Percentiles rank a stretch among this genome's conserved stretches.
Conservation (phyloP, 2,329 filamentous ascomycete species). For the Pseudogymnoascus sp. region DNA sequence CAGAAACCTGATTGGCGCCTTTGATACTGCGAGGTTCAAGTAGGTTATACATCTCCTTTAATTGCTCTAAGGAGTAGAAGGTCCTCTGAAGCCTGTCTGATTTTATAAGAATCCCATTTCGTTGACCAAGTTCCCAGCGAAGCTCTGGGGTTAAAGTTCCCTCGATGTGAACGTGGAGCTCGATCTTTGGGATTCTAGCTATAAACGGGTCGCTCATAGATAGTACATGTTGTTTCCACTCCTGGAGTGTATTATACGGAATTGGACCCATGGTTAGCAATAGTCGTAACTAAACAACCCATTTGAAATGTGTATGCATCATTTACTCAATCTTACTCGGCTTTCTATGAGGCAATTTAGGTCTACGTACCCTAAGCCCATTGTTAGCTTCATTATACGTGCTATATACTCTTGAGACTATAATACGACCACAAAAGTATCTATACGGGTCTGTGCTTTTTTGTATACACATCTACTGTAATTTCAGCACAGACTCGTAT, state of each 20-base stretch:
- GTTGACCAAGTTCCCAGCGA: constrained; percentile 58
- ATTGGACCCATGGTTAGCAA: not conserved
- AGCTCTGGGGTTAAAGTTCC: constrained; percentile 62
- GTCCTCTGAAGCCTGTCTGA: constrained; percentile 26
- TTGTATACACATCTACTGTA: no score
- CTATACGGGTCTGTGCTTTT: no score
- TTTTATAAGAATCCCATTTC: constrained; percentile 56
- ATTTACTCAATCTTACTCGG: no score
- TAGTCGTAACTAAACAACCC: not conserved
- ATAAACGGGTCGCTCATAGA: constrained; percentile 43
- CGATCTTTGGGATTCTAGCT: constrained; percentile 61
- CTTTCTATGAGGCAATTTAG: not conserved
- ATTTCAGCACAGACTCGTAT: no score
- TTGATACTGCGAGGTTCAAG: constrained; percentile 42
- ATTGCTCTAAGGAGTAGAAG: constrained; percentile 58
- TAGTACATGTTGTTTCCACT: not conserved
- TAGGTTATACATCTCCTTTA: constrained; percentile 40
- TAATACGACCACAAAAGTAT: no score
- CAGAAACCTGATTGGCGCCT: constrained; percentile 10
- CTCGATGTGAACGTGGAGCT: constrained; percentile 74
- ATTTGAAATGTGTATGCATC: not conserved
- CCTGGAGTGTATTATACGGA: not conserved
- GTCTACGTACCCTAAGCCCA: not conserved
- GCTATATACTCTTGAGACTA: not conserved
- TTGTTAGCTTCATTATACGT: not conserved